Evolutionary conservation across 2,329 filamentous ascomycete species (phyloP), one percentile per base, ranked within the genome.

Genomic region (Trichoderma pleuroti): DNA sequence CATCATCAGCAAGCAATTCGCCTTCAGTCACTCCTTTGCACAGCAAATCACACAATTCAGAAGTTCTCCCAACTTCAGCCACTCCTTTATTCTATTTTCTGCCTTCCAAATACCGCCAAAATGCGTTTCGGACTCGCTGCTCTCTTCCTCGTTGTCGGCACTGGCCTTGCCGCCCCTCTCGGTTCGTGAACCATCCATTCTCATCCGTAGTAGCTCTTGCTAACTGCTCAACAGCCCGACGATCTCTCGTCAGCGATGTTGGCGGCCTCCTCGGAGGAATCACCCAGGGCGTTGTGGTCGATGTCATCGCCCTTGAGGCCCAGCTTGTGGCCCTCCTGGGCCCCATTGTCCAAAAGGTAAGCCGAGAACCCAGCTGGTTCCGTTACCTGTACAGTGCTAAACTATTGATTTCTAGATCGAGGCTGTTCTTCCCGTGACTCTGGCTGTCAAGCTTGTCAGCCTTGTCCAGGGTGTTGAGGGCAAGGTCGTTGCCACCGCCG

Each of bases 381-480:
- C 39, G 10, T 46, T 28, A 8, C 39, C 1, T 32, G 32, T n/a
- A 32, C 10, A 18, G 6, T 24, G 32, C 68, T 68, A 65, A 63
- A 46, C 34, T 30, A 14, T 42, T 14, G 18, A 24, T 12, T 30
- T 12, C 34, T 32, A 74, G 74, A 62, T 73, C 28, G 73, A 76
- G 73, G 30, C 71, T 39, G 73, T 63, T n/a, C 71, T 76, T 10
- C 71, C 70, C 68, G 63, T 73, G 42, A 72, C 73, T 59, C 72
- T 77, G 21, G 74, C 74, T 36, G 39, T 71, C 64, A 76, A 74
- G 73, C 74, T 75, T 49, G 69, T 76, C 60, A 68, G 66, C 30
- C 71, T 74, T 28, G 61, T 73, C n/a, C 62, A 74, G 42, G 56
- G 67, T 52, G 73, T 73, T 36, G 62, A 71, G 30, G 42, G 49